Evolutionary conservation across 768 basidiomycete genomes (phyloP).

Genomic region (Mrakia blollopis): DNA sequence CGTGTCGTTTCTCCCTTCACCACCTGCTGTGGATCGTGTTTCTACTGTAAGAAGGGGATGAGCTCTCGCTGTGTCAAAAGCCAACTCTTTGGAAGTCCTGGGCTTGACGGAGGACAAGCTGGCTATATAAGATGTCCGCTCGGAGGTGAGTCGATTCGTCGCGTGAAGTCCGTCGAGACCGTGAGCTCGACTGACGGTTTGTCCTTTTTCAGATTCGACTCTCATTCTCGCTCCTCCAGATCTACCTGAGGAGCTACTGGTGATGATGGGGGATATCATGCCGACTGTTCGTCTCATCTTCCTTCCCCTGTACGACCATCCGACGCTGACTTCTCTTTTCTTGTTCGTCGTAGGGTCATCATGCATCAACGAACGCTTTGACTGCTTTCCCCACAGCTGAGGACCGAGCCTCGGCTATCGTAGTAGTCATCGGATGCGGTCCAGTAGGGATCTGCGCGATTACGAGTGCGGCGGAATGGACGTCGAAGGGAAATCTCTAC

Average conservation of each 20-base stretch:
- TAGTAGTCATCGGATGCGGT: constrained; percentile 45
- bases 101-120: constrained; percentile 61
- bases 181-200: no score
- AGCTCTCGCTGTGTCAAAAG: constrained; percentile 41
- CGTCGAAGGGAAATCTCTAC: constrained; percentile 39
- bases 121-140: constrained; percentile 74
- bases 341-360: constrained; percentile 14
- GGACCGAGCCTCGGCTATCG: constrained; percentile 29
- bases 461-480: constrained; percentile 42
- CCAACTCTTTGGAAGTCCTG: constrained; percentile 48
- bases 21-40: constrained; percentile 77
- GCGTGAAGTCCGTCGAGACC: no score
- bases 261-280: constrained; percentile 43
- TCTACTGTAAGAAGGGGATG: constrained; percentile 50
- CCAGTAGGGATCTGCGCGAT: constrained; percentile 45
- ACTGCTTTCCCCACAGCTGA: constrained; percentile 2
- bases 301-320: background rate
- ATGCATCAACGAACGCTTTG: constrained; percentile 39
- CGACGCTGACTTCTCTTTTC: background rate
- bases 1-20: constrained; percentile 77
- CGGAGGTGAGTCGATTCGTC: constrained; percentile 49
- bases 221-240: constrained; percentile 38
- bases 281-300: constrained; percentile 38
- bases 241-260: constrained; percentile 4
- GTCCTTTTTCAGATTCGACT: constrained; percentile 30